A percentile compares a stretch with the other conserved stretches of the same genome.
phyloP scores from a whole-genome alignment of 805 yeast genomes.

The Priceomyces carsonii region DNA sequence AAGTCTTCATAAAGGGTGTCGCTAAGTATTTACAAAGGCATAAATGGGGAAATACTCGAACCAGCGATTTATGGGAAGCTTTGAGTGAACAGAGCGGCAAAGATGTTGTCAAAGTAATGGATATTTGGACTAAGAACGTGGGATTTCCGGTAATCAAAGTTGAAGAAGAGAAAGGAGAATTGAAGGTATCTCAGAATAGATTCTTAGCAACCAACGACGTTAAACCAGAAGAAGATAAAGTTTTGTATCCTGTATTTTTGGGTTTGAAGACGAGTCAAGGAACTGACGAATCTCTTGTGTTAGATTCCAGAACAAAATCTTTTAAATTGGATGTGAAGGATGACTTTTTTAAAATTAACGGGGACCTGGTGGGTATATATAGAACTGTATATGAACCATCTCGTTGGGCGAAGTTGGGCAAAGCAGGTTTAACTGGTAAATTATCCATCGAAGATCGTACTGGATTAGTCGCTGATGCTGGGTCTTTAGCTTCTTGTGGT shows the following conservation, averaged over 20 bases:
- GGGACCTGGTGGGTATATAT: slow-evolving; percentile 73
- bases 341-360: slow-evolving; percentile 69
- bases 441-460: slow-evolving; percentile 76
- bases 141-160: slow-evolving; percentile 78
- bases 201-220: slow-evolving; percentile 78
- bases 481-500: slow-evolving; percentile 70
- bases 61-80: slow-evolving; percentile 77
- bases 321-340: slow-evolving; percentile 39
- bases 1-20: slow-evolving; percentile 75
- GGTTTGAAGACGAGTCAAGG: slow-evolving; percentile 62
- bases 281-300: slow-evolving; percentile 57
- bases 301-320: slow-evolving; percentile 45
- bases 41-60: slow-evolving; percentile 74
- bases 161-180: slow-evolving; percentile 50
- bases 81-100: slow-evolving; percentile 69
- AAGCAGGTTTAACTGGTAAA: slow-evolving; percentile 55
- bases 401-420: slow-evolving; percentile 69
- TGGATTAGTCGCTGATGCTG: slow-evolving; percentile 80
- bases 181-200: slow-evolving; percentile 68
- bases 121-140: slow-evolving; percentile 75
- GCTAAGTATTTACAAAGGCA: slow-evolving; percentile 74
- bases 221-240: slow-evolving; percentile 68
- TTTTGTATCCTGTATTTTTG: slow-evolving; percentile 69
- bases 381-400: slow-evolving; percentile 69
- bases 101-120: slow-evolving; percentile 73